Conservation (phyloP, 441 rosid species). For the Gossypium gossypioides region DNA sequence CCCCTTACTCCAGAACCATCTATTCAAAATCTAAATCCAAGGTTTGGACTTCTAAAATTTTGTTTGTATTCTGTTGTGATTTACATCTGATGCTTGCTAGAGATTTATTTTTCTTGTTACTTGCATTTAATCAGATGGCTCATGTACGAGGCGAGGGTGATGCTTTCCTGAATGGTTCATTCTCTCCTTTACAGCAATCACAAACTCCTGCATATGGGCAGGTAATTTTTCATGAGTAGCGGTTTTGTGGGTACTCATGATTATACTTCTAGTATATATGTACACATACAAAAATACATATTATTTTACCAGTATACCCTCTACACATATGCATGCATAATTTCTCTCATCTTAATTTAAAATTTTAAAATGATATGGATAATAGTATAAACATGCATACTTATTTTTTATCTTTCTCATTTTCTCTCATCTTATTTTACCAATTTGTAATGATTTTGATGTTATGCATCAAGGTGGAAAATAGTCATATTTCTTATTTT, state of each 20-base stretch:
- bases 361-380: background rate
- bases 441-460: background rate
- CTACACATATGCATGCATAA: too few relatives aligned
- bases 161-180: slow-evolving; percentile 26
- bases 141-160: slow-evolving; percentile 35
- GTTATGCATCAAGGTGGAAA: background rate
- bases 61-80: slow-evolving; percentile 8
- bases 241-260: background rate
- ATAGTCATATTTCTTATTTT: background rate
- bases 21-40: slow-evolving; percentile 54
- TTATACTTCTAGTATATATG: background rate
- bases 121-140: slow-evolving; percentile 27
- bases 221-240: slow-evolving; percentile 30
- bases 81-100: slow-evolving; percentile 7
- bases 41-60: slow-evolving; percentile 33
- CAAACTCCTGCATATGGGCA: slow-evolving; percentile 38
- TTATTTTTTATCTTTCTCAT: background rate
- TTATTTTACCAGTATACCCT: background rate
- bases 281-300: background rate
- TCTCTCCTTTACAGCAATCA: slow-evolving; percentile 36
- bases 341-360: too few relatives aligned
- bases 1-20: slow-evolving; percentile 70
- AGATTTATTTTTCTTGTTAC: slow-evolving; percentile 9
- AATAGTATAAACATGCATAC: background rate
- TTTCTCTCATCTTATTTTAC: background rate